Percentiles rank a stretch among this genome's conserved stretches.
Evolutionary conservation across 805 yeast genomes (phyloP).

Genomic region (Cyberlindnera mycetangii): DNA sequence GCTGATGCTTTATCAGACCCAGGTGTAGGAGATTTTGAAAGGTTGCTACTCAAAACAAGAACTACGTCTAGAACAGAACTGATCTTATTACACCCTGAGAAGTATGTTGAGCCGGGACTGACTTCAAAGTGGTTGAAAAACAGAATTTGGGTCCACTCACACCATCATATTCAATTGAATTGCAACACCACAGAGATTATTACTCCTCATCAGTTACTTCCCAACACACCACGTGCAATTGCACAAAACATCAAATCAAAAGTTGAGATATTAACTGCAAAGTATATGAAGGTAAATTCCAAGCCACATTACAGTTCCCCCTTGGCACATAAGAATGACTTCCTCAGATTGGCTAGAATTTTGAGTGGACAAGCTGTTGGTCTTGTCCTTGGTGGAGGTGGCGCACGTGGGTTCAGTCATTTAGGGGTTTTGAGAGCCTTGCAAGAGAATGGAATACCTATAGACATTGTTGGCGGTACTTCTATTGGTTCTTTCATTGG

Average conservation of each 20-base stretch:
- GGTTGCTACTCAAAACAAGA: constrained; percentile 65
- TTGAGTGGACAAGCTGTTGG: constrained; percentile 94
- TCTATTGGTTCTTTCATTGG: constrained; percentile 96
- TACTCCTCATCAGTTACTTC: neutral
- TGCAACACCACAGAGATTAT: constrained; percentile 16
- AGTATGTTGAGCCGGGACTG: constrained; percentile 78
- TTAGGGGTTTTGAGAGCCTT: constrained; percentile 87
- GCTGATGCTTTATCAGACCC: constrained; percentile 81
- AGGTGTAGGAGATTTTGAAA: constrained; percentile 81
- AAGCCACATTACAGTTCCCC: constrained; percentile 28
- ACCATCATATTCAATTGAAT: constrained; percentile 84
- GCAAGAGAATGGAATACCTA: constrained; percentile 90
- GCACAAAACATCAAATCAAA: constrained; percentile 31
- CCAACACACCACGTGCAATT: constrained; percentile 20
- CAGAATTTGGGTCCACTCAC: constrained; percentile 88
- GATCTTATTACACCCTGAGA: constrained; percentile 79
- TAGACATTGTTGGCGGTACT: constrained; percentile 93
- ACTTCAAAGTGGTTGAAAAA: constrained; percentile 82
- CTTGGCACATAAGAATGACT: constrained; percentile 75
- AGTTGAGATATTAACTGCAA: constrained; percentile 36
- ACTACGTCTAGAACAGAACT: constrained; percentile 88
- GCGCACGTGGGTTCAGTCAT: constrained; percentile 93
- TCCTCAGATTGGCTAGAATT: constrained; percentile 83
- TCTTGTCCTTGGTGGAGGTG: constrained; percentile 94
- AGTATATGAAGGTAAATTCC: constrained; percentile 20